phyloP scores from a whole-genome alignment of 2,329 filamentous ascomycete species.

The Apiospora pterosperma region DNA sequence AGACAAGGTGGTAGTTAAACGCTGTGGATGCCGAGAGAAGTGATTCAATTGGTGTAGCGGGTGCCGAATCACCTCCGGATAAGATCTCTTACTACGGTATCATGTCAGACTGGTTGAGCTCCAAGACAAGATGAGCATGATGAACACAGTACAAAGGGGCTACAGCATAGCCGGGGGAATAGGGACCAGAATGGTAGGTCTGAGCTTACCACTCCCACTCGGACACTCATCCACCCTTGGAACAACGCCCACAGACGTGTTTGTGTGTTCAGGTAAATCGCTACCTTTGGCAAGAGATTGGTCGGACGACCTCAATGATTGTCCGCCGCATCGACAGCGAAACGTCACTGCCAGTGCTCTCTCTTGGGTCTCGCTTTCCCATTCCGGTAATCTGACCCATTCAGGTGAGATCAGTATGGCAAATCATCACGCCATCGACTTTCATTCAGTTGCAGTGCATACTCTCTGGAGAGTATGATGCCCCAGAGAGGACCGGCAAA shows the following conservation, averaged over 20 bases:
- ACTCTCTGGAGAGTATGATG: not conserved
- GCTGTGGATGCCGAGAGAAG: too few species aligned
- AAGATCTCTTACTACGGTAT: not conserved
- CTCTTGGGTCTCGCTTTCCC: not conserved
- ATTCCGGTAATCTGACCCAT: not conserved
- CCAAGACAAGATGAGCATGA: not conserved
- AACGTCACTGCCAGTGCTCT: not conserved
- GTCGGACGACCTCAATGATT: not conserved
- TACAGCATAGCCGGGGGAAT: not conserved
- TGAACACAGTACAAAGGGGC: not conserved
- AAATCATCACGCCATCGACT: not conserved
- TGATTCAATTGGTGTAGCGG: not conserved
- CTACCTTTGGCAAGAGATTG: not conserved
- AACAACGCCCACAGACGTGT: not conserved
- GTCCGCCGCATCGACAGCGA: not conserved
- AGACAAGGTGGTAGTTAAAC: not conserved
- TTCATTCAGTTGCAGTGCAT: not conserved
- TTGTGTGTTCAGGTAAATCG: too few species aligned
- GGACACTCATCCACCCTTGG: not conserved
- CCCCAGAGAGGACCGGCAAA: not conserved
- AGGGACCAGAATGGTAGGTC: not conserved
- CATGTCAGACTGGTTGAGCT: not conserved
- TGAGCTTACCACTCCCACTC: not conserved
- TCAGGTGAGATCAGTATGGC: not conserved
- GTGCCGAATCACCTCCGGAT: not conserved